Base-by-base conservation (phyloP, 371 early-diverging fungal species). In the Haplosporangium sp. region DNA sequence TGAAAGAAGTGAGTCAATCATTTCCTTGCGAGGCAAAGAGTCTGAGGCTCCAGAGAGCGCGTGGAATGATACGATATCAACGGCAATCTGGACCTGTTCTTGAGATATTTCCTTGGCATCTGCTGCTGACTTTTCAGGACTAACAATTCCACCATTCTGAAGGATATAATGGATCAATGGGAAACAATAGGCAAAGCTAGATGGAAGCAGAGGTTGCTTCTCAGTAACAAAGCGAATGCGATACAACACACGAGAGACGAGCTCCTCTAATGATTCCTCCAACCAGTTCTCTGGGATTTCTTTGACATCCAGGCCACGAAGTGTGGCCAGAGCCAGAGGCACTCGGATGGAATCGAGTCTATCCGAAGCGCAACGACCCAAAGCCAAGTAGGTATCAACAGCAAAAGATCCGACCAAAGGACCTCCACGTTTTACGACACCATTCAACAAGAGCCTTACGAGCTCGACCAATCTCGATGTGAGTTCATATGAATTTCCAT, bases 161-260 rank as follows among this genome's bases (percentile, higher is more conserved):
- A 95, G 88, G 35, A 95, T 87, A 38, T 91, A 87, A 45, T 89
- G 85, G 65, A 96, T 85, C 40, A 96, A 78, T 20, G 97, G 95
- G 85, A 96, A 94, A 63, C 95, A 83, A 72, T 90, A 93, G n/a
- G 93, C 84, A 82, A 97, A 95, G 13, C 94, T 90, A 5, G 94
- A 86, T 34, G 95, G 88, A 3, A 88, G 78, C 64, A 96, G 84
- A 5, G 93, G 90, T 47, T 84, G 82, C 39, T 85, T 85, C 63
- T 91, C 92, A 40, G 92, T 89, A n/a, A 86, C 83, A 82, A 89
- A 86, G 61, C 94, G 91, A 65, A 95, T 84, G n/a, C 93, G 89
- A 73, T 88, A 95, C 39, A 93, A 88, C 37, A 94, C 88, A 59
- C 94, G 91, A 34, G 88, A 83, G 8, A 92, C 87, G 63, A 96